Conservation (phyloP, 768 basidiomycete species). For the Amyloporia xantha region DNA sequence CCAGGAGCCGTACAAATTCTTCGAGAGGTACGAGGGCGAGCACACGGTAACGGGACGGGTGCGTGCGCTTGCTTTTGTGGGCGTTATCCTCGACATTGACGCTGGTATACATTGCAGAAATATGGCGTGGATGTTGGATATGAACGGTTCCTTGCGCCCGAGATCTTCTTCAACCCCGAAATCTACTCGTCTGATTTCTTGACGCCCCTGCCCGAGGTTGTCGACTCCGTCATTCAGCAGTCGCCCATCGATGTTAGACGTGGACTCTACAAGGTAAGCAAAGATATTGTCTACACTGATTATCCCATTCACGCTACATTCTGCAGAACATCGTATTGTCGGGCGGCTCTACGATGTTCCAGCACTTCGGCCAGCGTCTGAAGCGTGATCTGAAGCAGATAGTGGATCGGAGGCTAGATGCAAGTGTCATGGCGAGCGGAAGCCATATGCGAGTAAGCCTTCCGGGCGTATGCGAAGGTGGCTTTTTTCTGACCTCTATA, state of each 20-base stretch:
- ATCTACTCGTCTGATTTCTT: slow-evolving; percentile 97
- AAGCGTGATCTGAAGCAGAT: slow-evolving; percentile 93
- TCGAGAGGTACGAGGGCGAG: slow-evolving; percentile 90
- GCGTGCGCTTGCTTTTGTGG: slow-evolving; percentile 20
- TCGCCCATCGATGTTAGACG: slow-evolving; percentile 97
- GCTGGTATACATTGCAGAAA: slow-evolving; percentile 40
- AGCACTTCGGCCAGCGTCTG: slow-evolving; percentile 94
- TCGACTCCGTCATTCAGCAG: slow-evolving; percentile 91
- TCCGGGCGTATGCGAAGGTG: not conserved
- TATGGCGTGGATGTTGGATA: slow-evolving; percentile 94
- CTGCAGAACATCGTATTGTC: slow-evolving; percentile 90
- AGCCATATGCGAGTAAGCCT: slow-evolving; percentile 61
- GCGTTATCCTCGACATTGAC: not conserved
- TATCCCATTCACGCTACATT: not conserved
- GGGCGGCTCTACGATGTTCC: slow-evolving; percentile 99
- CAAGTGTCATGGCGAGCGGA: slow-evolving; percentile 67
- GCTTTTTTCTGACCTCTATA: not conserved
- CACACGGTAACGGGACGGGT: slow-evolving; percentile 90
- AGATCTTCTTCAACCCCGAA: slow-evolving; percentile 99
- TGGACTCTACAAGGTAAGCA: slow-evolving; percentile 83
- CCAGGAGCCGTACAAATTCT: slow-evolving; percentile 89
- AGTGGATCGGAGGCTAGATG: slow-evolving; percentile 85
- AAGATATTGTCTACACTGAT: not conserved
- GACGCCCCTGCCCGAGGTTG: slow-evolving; percentile 92
- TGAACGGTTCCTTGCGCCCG: slow-evolving; percentile 97